Conservation (phyloP, 805 yeast species). For the Wickerhamiella sorbophila region DNA sequence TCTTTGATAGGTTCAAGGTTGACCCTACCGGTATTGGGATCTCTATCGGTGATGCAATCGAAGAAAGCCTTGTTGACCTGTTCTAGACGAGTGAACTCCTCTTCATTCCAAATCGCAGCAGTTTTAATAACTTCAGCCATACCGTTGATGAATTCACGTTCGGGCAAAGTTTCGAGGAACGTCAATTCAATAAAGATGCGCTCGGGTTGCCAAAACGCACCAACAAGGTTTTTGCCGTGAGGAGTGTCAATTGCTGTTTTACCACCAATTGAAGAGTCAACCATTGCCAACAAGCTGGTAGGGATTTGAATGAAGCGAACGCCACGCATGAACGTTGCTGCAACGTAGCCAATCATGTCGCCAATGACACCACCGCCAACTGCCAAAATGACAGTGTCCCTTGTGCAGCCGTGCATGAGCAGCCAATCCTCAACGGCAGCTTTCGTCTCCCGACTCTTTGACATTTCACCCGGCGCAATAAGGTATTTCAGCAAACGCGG, state of each 20-base stretch:
- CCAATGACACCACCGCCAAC: constrained; percentile 98
- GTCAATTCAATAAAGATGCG: constrained; percentile 77
- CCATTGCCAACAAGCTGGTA: constrained; percentile 90
- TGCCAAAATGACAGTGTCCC: constrained; percentile 89
- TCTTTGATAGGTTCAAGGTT: constrained; percentile 57
- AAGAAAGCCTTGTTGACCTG: constrained; percentile 55
- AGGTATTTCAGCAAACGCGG: constrained; percentile 53
- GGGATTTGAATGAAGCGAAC: constrained; percentile 89
- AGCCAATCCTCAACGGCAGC: constrained; percentile 87
- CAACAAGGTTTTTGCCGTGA: constrained; percentile 85
- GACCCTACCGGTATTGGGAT: constrained; percentile 32
- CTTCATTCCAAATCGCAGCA: constrained; percentile 94
- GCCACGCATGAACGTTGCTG: constrained; percentile 99
- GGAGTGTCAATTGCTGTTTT: constrained; percentile 98
- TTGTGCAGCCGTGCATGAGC: constrained; percentile 71
- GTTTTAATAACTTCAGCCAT: constrained; percentile 98
- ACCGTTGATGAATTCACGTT: constrained; percentile 90
- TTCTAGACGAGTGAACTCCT: constrained; percentile 76
- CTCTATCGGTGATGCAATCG: constrained; percentile 42
- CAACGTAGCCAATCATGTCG: constrained; percentile 97
- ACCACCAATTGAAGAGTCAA: constrained; percentile 95
- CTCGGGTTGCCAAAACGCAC: constrained; percentile 95
- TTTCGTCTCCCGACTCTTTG: constrained; percentile 76
- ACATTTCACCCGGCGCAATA: constrained; percentile 87
- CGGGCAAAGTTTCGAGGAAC: constrained; percentile 77